These are phyloP conservation scores for Fusarium sp. DNA, from an alignment of 2,329 filamentous ascomycete genomes.

Conservation along the genomic window DNA sequence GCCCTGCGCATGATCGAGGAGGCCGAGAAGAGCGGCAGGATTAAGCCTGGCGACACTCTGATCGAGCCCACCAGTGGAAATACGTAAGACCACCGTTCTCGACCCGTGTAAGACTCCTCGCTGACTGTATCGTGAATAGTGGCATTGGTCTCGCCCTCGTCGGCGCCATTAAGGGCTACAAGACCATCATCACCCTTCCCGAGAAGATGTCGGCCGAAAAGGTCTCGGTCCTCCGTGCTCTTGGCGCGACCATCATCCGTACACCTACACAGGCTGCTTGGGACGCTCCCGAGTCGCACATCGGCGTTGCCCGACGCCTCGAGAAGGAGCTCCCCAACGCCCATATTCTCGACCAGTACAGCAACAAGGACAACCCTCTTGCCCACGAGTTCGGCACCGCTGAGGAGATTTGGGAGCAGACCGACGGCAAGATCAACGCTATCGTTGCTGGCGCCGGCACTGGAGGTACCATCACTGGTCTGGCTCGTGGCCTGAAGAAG, in stretches of 20 bases:
- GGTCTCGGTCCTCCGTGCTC: slow-evolving; percentile 91
- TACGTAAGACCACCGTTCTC: slow-evolving; percentile 66
- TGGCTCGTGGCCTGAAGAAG: slow-evolving; percentile 88
- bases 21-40: slow-evolving; percentile 90
- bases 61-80: slow-evolving; percentile 99
- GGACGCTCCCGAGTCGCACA: slow-evolving; percentile 96
- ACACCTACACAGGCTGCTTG: slow-evolving; percentile 96
- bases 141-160: slow-evolving; percentile 96
- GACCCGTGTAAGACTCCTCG: neutral
- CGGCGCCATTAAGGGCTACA: slow-evolving; percentile 96
- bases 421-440: slow-evolving; percentile 83
- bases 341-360: slow-evolving; percentile 97
- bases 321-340: slow-evolving; percentile 97
- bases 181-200: slow-evolving; percentile 97
- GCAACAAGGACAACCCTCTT: slow-evolving; percentile 89
- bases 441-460: slow-evolving; percentile 95
- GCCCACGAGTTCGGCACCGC: slow-evolving; percentile 96
- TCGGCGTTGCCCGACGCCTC: slow-evolving; percentile 90
- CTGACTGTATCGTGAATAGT: slow-evolving; percentile 50
- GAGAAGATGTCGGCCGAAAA: slow-evolving; percentile 99
- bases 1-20: slow-evolving; percentile 98
- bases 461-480: slow-evolving; percentile 93
- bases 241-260: slow-evolving; percentile 97
- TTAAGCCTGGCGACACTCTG: slow-evolving; percentile 96
- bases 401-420: slow-evolving; percentile 96